Evolutionary conservation across 1,284 basidiomycete species (phyloP), one percentile per base, ranked within the genome.

Genomic region (Malassezia brasiliensis): DNA sequence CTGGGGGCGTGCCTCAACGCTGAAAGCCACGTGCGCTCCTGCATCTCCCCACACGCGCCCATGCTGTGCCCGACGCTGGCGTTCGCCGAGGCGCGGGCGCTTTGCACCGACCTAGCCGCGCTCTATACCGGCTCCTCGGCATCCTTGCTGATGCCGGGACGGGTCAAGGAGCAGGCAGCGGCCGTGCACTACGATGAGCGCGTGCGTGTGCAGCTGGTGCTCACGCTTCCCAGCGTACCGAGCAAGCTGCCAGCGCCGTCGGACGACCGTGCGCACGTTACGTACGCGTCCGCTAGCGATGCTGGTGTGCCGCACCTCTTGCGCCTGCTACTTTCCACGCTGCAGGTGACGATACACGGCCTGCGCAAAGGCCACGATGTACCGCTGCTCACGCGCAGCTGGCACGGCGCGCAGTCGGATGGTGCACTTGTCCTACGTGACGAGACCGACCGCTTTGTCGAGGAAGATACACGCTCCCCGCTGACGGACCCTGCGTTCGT

Each of bases 51-150:
- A 28, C 25, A 28, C 25, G 7, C 25, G 25, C 25, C 25, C 25
- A 47, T 47, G 45, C 28, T 47, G 32, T 32, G 45, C 15, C 53
- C 48, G 2, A 51, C 48, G 38, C 49, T 50, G 9, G 53, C 53
- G n/a, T 51, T 50, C 8, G 30, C 25, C 20, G 53, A 56, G 34
- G 54, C 54, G n/a, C 49, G 50, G 22, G 44, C 44, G n/a, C 19
- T 52, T 19, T 40, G 54, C 25, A 25, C 36, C 11, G 54, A 56
- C 32, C 12, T 56, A 0, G 42, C 49, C 9, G 50, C 54, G 17
- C 17, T 56, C 22, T 56, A 40, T 47, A 34, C 39, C 9, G 54
- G 49, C 3, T 34, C 54, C 1, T 14, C 17, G 7, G 8, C 48
- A 4, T 9, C 11, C 6, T 12, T 56, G 17, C 6, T 8, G 2